Conservation (phyloP, 1,284 basidiomycete species). For the Trichosporon faecale region DNA sequence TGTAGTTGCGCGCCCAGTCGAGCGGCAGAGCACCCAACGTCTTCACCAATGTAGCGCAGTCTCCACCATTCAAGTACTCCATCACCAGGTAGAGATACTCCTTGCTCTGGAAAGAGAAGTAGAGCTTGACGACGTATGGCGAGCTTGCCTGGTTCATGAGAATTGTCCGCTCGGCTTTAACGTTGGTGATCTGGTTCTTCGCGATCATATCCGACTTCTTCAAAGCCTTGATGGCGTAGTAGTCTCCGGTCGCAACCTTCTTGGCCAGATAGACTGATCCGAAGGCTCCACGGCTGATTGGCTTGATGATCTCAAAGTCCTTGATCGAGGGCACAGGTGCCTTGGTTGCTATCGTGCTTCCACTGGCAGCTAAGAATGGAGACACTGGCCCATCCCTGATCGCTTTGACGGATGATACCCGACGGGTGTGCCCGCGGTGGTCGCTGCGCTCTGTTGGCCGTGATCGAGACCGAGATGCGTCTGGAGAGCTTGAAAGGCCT, state of each 20-base stretch:
- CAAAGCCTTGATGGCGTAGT: conserved; percentile 98
- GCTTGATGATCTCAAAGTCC: conserved; percentile 99
- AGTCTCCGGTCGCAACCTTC: conserved; percentile 97
- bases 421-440: background rate
- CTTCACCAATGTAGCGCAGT: conserved; percentile 95
- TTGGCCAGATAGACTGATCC: conserved; percentile 97
- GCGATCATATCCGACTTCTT: conserved; percentile 99
- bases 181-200: conserved; percentile 99
- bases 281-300: conserved; percentile 98
- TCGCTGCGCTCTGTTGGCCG: background rate
- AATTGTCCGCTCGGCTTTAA: conserved; percentile 99
- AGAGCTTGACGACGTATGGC: conserved; percentile 97
- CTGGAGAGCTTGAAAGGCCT: background rate
- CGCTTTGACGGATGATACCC: conserved; percentile 17
- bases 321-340: conserved; percentile 73
- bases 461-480: background rate
- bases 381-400: conserved; percentile 64
- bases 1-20: conserved; percentile 94
- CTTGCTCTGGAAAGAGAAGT: conserved; percentile 97
- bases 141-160: conserved; percentile 99
- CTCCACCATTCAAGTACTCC: conserved; percentile 96
- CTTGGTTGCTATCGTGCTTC: conserved; percentile 30
- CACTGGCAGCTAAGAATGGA: conserved; percentile 77
- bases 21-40: conserved; percentile 87
- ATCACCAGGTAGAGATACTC: conserved; percentile 96